Conservation (phyloP, 2,329 filamentous ascomycete genomes). For the Tolypocladium endophyticum region DNA sequence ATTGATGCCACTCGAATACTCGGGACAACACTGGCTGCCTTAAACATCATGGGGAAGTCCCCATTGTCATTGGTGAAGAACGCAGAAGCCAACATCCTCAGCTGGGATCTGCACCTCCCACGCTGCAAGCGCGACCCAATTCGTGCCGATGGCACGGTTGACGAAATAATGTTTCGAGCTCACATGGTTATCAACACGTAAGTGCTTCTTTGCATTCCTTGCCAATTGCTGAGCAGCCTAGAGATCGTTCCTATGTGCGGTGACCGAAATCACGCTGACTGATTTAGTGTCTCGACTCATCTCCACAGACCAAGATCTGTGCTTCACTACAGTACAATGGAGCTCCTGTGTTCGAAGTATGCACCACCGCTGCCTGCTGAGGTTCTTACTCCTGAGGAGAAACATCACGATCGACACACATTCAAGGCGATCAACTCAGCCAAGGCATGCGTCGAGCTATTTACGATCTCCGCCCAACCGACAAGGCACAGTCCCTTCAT, state of each 20-base stretch:
- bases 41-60: constrained; percentile 29
- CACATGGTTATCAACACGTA: constrained; percentile 56
- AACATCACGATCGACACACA: constrained; percentile 6
- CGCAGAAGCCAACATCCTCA: constrained; percentile 36
- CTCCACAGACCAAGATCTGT: constrained; percentile 8
- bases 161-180: constrained; percentile 77
- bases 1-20: constrained; percentile 67
- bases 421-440: constrained; percentile 6
- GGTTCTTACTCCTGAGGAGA: constrained; percentile 4
- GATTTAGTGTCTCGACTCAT: constrained; percentile 5
- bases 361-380: constrained; percentile 8
- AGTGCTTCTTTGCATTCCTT: no score
- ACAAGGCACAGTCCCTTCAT: constrained; percentile 8
- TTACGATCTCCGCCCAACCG: constrained; percentile 5
- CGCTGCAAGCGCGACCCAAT: constrained; percentile 55
- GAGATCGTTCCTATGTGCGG: no score
- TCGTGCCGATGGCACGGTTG: constrained; percentile 49
- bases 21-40: constrained; percentile 38
- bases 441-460: constrained; percentile 6
- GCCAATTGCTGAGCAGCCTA: no score
- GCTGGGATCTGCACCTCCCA: constrained; percentile 67
- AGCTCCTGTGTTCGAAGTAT: constrained; percentile 10
- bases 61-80: constrained; percentile 4
- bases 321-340: constrained; percentile 9
- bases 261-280: not conserved